A percentile compares a stretch with the other conserved stretches of the same genome.
Evolutionary conservation across 179 eudicot genomes (phyloP).

Genomic region (Silene vulgaris): DNA sequence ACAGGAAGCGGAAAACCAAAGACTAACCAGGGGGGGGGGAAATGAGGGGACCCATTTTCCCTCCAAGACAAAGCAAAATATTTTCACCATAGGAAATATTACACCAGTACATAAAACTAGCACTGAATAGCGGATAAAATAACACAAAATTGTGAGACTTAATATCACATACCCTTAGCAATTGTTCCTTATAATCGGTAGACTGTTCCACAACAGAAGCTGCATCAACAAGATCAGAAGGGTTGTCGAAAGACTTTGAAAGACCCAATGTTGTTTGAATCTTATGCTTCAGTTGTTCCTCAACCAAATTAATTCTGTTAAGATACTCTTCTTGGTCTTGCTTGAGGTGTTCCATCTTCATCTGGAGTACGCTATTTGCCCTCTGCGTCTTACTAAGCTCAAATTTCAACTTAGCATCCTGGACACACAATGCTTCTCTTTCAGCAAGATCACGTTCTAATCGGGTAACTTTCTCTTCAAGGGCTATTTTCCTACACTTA

Average conservation of each 20-base stretch:
- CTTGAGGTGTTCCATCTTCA: slow-evolving; percentile 54
- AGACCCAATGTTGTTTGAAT: slow-evolving; percentile 20
- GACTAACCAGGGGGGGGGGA: no score
- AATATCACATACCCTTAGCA: slow-evolving; percentile 30
- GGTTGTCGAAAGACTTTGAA: slow-evolving; percentile 19
- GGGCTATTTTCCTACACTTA: slow-evolving; percentile 33
- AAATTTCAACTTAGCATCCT: slow-evolving; percentile 56
- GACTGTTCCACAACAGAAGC: slow-evolving; percentile 17
- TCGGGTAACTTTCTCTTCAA: slow-evolving; percentile 60
- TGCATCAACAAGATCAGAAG: slow-evolving; percentile 24
- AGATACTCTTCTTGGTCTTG: slow-evolving; percentile 51
- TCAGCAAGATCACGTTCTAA: slow-evolving; percentile 56
- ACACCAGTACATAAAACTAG: background rate
- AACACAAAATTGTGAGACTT: background rate
- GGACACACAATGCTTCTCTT: slow-evolving; percentile 41
- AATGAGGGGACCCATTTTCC: no score
- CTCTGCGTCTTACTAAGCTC: slow-evolving; percentile 52
- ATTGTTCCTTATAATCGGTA: slow-evolving; percentile 20
- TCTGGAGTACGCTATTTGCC: slow-evolving; percentile 49
- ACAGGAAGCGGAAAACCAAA: no score
- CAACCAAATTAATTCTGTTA: slow-evolving; percentile 41
- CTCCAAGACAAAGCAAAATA: no score
- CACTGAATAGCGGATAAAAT: background rate
- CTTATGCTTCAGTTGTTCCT: slow-evolving; percentile 35
- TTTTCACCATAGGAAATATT: no score